Base-by-base conservation (phyloP, 176 grass and related monocot genomes). In the Eleusine indica region DNA sequence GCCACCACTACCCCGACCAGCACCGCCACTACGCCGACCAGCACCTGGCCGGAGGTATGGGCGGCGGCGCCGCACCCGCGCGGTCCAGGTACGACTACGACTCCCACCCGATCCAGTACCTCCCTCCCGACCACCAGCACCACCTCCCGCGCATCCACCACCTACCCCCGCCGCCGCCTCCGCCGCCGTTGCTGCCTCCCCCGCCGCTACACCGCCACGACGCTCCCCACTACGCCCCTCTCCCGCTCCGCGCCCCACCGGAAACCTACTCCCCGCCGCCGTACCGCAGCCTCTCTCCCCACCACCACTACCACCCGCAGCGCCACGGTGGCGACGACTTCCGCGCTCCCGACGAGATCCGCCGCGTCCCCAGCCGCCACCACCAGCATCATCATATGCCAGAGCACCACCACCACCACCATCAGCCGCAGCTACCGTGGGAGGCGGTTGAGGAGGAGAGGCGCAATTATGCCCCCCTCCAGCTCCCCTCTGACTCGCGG, bases 11-110 rank as follows among this genome's bases (percentile, higher is more conserved):
- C 38, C 30, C 57, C 28, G 73, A 82, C n/a, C 81, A 49, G 39
- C 77, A 79, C 63, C 44, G 44, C 60, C 62, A 69, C 83, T 21
- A 79, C 74, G 38, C 18, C 63, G 44, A 44, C 38, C 38, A 82
- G 21, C 51, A 71, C 82, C 22, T 75, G 7, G 32, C 52, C 46
- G 70, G 39, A 19, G 87, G 87, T 3, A 69, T 38, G n/a, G 21
- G 35, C 51, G 84, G 52, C 19, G 74, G 60, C 47, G 46, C 60
- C 35, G 77, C 61, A 38, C 77, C 80, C 7, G 38, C 74, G 64
- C 81, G 87, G 28, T 74, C 81, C 77, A 93, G 91, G 91, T 93
- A 87, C 29, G 78, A 81, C 51, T 89, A 85, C 51, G 71, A 48
- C 49, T 38, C 78, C 39, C 73, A 75, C 35, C 65, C 78, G 32